These are phyloP conservation scores for Kwoniella botswanensis DNA, from an alignment of 768 basidiomycete species.

Conservation along the genomic window DNA sequence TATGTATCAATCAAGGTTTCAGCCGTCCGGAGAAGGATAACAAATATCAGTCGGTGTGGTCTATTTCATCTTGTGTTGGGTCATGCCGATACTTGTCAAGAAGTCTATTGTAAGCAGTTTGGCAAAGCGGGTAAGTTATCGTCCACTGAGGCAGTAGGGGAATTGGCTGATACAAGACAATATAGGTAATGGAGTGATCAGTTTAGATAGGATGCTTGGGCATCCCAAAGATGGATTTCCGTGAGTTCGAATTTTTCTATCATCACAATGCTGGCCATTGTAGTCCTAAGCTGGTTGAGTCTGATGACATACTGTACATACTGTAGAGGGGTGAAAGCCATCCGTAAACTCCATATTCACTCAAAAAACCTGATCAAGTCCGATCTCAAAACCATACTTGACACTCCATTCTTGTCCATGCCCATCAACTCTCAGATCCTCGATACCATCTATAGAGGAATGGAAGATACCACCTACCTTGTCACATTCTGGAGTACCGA, in stretches of 20 bases:
- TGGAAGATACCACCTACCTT: not conserved
- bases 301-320: not conserved
- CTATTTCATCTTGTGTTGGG: constrained; percentile 1
- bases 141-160: not conserved
- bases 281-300: not conserved
- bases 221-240: no score
- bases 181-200: no score
- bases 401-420: not conserved
- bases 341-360: not conserved
- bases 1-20: constrained; percentile 8
- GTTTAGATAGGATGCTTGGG: no score
- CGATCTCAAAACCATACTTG: not conserved
- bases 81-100: constrained; percentile 4
- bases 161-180: not conserved
- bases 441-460: not conserved
- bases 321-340: not conserved
- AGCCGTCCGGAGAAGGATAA: constrained; percentile 1
- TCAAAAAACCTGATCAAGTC: not conserved
- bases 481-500: constrained; percentile 3
- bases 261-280: no score
- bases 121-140: not conserved
- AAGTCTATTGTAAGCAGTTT: not conserved
- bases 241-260: no score
- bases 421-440: not conserved
- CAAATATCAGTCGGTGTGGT: not conserved